Base-by-base conservation (phyloP, 2,329 filamentous ascomycete genomes). In the Seiridium cupressi region DNA sequence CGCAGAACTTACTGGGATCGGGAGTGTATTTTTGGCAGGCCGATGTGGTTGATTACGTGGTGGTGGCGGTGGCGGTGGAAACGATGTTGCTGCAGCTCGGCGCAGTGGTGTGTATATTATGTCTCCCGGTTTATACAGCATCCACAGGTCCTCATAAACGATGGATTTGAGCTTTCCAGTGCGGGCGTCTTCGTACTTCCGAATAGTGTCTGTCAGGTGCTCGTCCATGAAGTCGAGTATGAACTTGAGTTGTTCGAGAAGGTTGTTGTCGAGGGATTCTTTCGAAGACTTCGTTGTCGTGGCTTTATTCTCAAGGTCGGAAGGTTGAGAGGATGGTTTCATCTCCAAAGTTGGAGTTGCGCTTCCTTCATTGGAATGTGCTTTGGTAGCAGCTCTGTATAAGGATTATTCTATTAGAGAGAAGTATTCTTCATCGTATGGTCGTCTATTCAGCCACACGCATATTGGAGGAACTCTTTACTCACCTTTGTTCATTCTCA, bases 121-220 rank as follows among this genome's bases (percentile, higher is more conserved):
- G 9, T 51, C 34, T 4, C 59, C 55, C 2, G 55, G 26, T 9
- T 67, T 65, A 55, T 67, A 70, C 5, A 70, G 62, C 66, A 70
- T 70, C 69, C 69, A 70, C 4, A 70, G 47, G 36, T 71, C 62
- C 44, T 70, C 63, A 36, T 66, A 70, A 0, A 64, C 54, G 1
- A 68, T 57, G 3, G 60, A 57, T 2, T 59, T 36, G 11, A 49
- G 46, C 3, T 51, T 53, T 13, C 62, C 62, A 4, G 49, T 13
- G 4, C 56, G 61, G 13, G 61, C 44, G 5, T 55, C 44, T 11
- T 58, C 47, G 38, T 58, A 64, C 2, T 59, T 42, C 9, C 57
- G 11, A 13, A 67, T 44, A 35, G 62, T 59, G 2, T 34, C 35
- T 4, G 46, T 55, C 3, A 66, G 36, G n/a, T 65, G 61, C 46